These are phyloP conservation scores for Colletotrichum orchidophilum DNA, from an alignment of 2,329 filamentous ascomycete species.

Conservation along the genomic window DNA sequence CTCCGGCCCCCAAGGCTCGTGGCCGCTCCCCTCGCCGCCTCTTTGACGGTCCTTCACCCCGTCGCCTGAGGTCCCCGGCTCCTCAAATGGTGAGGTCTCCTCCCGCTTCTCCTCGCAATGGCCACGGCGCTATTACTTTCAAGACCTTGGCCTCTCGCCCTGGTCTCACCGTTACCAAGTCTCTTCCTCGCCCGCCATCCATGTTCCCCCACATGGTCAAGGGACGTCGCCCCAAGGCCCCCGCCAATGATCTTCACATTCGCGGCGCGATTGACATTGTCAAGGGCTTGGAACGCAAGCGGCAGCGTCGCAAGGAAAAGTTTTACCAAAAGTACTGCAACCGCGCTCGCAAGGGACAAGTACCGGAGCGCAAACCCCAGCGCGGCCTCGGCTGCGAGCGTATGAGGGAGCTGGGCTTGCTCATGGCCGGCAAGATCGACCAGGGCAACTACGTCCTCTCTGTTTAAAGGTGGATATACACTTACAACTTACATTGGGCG, in stretches of 20 bases:
- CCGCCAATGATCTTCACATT: constrained; percentile 67
- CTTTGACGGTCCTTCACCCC: constrained; percentile 76
- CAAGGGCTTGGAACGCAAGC: constrained; percentile 94
- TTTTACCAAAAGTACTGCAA: constrained; percentile 90
- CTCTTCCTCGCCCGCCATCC: constrained; percentile 81
- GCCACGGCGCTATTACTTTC: constrained; percentile 51
- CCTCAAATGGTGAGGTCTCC: constrained; percentile 61
- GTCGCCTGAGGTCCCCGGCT: constrained; percentile 75
- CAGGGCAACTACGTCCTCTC: constrained; percentile 82
- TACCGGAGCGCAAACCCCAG: constrained; percentile 71
- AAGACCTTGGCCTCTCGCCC: constrained; percentile 66
- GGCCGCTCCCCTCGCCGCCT: constrained; percentile 67
- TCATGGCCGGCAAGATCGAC: constrained; percentile 83
- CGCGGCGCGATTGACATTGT: constrained; percentile 98
- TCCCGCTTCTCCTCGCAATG: constrained; percentile 53
- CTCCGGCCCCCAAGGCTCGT: constrained; percentile 50
- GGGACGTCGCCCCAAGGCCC: constrained; percentile 46
- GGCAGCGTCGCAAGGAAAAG: constrained; percentile 92
- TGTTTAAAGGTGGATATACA: constrained; percentile 59
- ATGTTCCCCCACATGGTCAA: constrained; percentile 68
- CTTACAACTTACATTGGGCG: constrained; percentile 10
- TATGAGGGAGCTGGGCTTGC: constrained; percentile 86
- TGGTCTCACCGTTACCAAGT: constrained; percentile 81
- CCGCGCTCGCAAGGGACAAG: constrained; percentile 76
- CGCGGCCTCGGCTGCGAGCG: constrained; percentile 90